A percentile compares a stretch with the other conserved stretches of the same genome.
phyloP scores from a whole-genome alignment of 116 monocot species.

The Papilionanthe hybrid region DNA sequence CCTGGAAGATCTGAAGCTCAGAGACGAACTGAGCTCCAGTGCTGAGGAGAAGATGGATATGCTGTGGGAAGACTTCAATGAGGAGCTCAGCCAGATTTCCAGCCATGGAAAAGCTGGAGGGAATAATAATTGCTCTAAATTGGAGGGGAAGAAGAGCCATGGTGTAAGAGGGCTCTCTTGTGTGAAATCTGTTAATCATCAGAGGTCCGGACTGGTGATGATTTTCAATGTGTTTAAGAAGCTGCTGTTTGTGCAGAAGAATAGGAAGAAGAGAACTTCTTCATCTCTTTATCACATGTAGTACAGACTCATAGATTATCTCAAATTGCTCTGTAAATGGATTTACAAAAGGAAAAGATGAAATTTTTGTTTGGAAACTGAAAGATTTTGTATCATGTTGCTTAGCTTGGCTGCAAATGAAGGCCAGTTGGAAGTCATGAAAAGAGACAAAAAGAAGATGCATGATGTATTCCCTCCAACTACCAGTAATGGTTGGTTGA shows the following conservation, averaged over 20 bases:
- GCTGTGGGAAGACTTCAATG: slow-evolving; percentile 35
- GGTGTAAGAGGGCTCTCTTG: not conserved
- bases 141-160: not conserved
- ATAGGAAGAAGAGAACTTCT: not conserved
- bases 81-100: slow-evolving; percentile 18
- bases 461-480: no score
- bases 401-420: not conserved
- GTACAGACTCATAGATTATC: no score
- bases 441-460: no score
- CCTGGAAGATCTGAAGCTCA: slow-evolving; percentile 1
- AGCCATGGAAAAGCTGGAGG: not conserved
- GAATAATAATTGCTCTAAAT: not conserved
- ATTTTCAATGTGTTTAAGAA: slow-evolving; percentile 61
- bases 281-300: no score
- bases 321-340: not conserved
- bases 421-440: no score
- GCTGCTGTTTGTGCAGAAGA: slow-evolving; percentile 16
- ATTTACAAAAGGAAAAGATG: not conserved
- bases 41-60: slow-evolving; percentile 22
- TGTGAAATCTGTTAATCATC: slow-evolving; percentile 13
- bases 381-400: not conserved
- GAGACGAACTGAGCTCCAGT: not conserved
- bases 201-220: slow-evolving; percentile 22
- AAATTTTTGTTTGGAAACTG: no score
- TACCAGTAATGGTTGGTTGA: no score